Percentiles rank a stretch among this genome's conserved stretches.
These are phyloP conservation scores for Takashimella koratensis DNA, from an alignment of 1,284 basidiomycete species.

Conservation along the genomic window DNA sequence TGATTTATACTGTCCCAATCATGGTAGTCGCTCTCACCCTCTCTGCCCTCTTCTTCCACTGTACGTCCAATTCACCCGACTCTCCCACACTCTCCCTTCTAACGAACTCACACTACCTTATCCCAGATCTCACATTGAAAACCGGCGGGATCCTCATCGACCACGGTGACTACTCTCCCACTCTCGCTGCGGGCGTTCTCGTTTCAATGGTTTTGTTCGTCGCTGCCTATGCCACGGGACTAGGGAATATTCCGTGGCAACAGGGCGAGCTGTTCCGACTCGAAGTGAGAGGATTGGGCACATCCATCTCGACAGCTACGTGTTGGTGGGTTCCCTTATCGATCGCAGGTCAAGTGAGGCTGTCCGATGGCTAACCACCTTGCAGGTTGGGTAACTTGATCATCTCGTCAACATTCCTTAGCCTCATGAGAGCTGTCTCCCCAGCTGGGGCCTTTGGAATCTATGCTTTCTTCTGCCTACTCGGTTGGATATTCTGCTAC, in stretches of 20 bases:
- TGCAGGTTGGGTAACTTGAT: slow-evolving; percentile 60
- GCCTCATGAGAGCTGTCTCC: slow-evolving; percentile 69
- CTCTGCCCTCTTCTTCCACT: slow-evolving; percentile 70
- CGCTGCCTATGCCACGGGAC: slow-evolving; percentile 71
- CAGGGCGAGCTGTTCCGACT: slow-evolving; percentile 77
- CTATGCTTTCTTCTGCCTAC: slow-evolving; percentile 68
- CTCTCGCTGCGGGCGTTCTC: slow-evolving; percentile 67
- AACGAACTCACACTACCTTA: neutral
- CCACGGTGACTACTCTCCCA: slow-evolving; percentile 60
- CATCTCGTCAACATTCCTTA: slow-evolving; percentile 70
- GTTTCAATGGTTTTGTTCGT: slow-evolving; percentile 77
- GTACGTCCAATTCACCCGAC: slow-evolving; percentile 50
- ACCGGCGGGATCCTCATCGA: slow-evolving; percentile 65
- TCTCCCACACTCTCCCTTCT: neutral
- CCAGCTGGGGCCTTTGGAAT: slow-evolving; percentile 75
- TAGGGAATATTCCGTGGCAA: slow-evolving; percentile 80
- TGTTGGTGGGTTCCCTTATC: slow-evolving; percentile 62
- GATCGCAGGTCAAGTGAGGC: neutral
- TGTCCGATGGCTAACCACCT: neutral
- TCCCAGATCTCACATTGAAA: slow-evolving; percentile 60
- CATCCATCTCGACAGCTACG: slow-evolving; percentile 70
- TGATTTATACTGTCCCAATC: slow-evolving; percentile 70
- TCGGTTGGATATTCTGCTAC: slow-evolving; percentile 67
- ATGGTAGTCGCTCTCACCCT: slow-evolving; percentile 70
- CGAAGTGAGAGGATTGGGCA: slow-evolving; percentile 76